phyloP scores from a whole-genome alignment of 495 filamentous ascomycete species.

The Penicillium fimorum region DNA sequence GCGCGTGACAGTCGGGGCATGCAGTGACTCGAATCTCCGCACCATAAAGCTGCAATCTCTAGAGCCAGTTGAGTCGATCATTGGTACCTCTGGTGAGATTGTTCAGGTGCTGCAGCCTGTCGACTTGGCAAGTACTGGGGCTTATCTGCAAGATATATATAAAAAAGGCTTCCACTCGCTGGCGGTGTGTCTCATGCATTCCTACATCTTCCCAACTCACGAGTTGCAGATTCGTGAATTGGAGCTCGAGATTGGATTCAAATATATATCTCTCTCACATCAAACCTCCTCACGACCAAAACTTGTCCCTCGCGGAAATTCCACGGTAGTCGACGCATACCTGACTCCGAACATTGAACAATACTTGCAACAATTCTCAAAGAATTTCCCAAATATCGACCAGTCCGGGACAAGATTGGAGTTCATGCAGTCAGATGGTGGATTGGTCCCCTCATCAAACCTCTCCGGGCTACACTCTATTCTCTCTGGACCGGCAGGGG shows the following conservation, averaged over 20 bases:
- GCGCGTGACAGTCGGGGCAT: conserved; percentile 17
- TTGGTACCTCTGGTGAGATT: conserved; percentile 65
- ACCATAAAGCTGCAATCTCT: conserved; percentile 38
- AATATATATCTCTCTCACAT: conserved; percentile 62
- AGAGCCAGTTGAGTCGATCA: conserved; percentile 1
- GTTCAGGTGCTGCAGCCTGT: conserved; percentile 65
- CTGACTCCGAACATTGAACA: conserved; percentile 18
- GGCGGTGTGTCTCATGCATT: conserved; percentile 78
- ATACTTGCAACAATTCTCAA: conserved; percentile 18
- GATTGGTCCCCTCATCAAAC: conserved; percentile 70
- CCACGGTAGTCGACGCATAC: conserved; percentile 15
- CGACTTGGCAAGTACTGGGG: conserved; percentile 35
- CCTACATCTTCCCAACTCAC: conserved; percentile 76
- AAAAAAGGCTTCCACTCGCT: conserved; percentile 65
- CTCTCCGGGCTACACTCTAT: conserved; percentile 77
- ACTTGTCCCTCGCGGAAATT: conserved; percentile 47
- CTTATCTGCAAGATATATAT: conserved; percentile 59
- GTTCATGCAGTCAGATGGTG: conserved; percentile 87
- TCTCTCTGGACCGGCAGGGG: conserved; percentile 76
- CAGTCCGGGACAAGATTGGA: conserved; percentile 62
- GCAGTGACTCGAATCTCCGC: conserved; percentile 13
- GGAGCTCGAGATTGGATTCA: conserved; percentile 70
- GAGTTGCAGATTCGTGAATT: conserved; percentile 66
- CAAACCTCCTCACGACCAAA: conserved; percentile 60
- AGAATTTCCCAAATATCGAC: conserved; percentile 52